phyloP scores from a whole-genome alignment of 1,139 yeast species.

The Geotrichum bryndzae region DNA sequence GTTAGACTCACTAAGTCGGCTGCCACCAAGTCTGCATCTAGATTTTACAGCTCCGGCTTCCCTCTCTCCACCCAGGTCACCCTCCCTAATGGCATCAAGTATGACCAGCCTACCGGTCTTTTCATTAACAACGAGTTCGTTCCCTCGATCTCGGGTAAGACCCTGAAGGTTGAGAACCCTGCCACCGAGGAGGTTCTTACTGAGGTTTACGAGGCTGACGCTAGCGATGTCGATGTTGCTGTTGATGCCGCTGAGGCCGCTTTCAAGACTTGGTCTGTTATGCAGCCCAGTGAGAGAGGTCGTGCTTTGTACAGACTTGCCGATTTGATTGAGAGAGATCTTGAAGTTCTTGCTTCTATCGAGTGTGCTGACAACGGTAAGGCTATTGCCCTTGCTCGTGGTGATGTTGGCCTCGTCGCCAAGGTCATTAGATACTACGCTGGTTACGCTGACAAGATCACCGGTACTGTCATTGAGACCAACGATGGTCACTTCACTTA shows the following conservation, averaged over 20 bases:
- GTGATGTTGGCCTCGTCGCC: constrained; percentile 55
- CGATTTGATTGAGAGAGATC: constrained; percentile 53
- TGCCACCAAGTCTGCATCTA: not conserved
- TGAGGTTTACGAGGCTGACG: constrained; percentile 50
- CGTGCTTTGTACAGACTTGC: constrained; percentile 57
- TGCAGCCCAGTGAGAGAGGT: constrained; percentile 52
- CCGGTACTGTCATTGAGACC: constrained; percentile 61
- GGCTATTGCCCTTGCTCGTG: constrained; percentile 50
- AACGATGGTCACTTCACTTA: constrained; percentile 58
- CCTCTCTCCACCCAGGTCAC: constrained; percentile 38
- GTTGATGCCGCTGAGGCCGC: constrained; percentile 54
- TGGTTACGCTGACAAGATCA: constrained; percentile 74
- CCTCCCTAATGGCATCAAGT: constrained; percentile 56
- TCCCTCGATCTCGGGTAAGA: constrained; percentile 44
- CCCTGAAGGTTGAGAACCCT: constrained; percentile 51
- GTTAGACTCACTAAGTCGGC: constrained; percentile 9
- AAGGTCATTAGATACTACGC: constrained; percentile 63
- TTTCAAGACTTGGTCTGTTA: constrained; percentile 44
- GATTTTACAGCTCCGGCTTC: not conserved
- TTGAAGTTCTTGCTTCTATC: constrained; percentile 56
- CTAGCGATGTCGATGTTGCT: constrained; percentile 54
- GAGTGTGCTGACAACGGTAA: constrained; percentile 84
- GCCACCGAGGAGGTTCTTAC: constrained; percentile 52
- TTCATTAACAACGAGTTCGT: constrained; percentile 59
- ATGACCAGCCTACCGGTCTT: constrained; percentile 62